phyloP scores from a whole-genome alignment of 805 yeast genomes.

The Torulaspora maleeae region DNA sequence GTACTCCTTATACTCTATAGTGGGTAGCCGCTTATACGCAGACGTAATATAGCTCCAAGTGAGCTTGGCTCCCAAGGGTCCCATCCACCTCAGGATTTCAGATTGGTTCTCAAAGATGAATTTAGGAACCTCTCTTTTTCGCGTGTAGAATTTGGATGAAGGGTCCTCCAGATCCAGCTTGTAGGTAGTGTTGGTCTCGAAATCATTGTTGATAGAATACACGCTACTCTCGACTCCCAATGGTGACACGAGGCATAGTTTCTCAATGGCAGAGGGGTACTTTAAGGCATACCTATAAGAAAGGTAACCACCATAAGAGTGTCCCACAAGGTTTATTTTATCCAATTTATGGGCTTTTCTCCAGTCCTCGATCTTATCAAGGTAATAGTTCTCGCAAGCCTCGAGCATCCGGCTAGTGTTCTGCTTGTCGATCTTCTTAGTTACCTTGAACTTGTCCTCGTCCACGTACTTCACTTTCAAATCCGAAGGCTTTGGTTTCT shows the following conservation, averaged over 20 bases:
- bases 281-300: constrained; percentile 57
- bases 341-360: constrained; percentile 45
- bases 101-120: constrained; percentile 40
- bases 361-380: constrained; percentile 63
- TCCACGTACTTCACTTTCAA: constrained; percentile 36
- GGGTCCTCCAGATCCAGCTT: constrained; percentile 38
- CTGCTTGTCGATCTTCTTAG: constrained; percentile 17
- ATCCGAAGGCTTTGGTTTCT: constrained; percentile 8
- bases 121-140: constrained; percentile 31
- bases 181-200: constrained; percentile 17
- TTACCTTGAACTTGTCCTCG: constrained; percentile 20
- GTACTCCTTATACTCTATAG: constrained; percentile 27
- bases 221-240: constrained; percentile 73
- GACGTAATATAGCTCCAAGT: constrained; percentile 33
- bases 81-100: constrained; percentile 43
- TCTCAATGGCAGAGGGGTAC: constrained; percentile 50
- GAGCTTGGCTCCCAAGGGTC: constrained; percentile 40
- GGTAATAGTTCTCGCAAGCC: constrained; percentile 51
- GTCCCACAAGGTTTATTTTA: constrained; percentile 63
- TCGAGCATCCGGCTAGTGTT: constrained; percentile 22
- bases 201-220: constrained; percentile 45
- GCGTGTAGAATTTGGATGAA: constrained; percentile 38
- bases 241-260: constrained; percentile 63
- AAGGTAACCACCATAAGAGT: constrained; percentile 76
- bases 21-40: constrained; percentile 31